Evolutionary conservation across 345 rosid genomes (phyloP), one percentile per base, ranked within the genome.

Genomic region (Brassica incana): DNA sequence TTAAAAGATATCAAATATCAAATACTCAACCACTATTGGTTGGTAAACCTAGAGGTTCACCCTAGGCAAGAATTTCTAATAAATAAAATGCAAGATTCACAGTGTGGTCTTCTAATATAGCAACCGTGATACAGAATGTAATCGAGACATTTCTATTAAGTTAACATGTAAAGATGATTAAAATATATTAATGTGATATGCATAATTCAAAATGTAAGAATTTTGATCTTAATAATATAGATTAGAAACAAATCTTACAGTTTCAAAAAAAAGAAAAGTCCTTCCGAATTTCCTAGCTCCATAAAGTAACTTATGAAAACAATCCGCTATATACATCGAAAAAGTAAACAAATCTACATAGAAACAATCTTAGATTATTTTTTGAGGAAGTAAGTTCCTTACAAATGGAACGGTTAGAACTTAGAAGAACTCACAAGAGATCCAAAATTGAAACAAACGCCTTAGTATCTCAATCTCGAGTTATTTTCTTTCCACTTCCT

Each of bases 401-500:
- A 64, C 74, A 77, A 77, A 32, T 67, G 14, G 14, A 71, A 72
- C 67, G 30, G 30, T 27, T 27, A 27, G 30, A 27, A 77, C 69
- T 80, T 61, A 73, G 52, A 77, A 77, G 74, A 73, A 81, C 62
- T 68, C 75, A 8, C 36, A 23, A 58, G 61, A 72, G 40, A 77
- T 50, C 65, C 69, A 77, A 77, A 73, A 61, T 36, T 38, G 60
- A 69, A 20, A 54, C 16, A 59, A 29, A 67, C 80, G 60, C 27
- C 32, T 66, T 86, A 88, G 16, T 89, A 88, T 82, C 84, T 89
- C 2, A 88, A 86, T 33, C 87, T 79, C 8, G 69, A 79, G 78
- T 74, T 67, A 74, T 79, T 73, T 54, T 54, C 7, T 71, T 30
- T 45, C 64, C 40, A 84, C 63, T 87, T 80, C n/a, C 76, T 48